A percentile compares a stretch with the other conserved stretches of the same genome.
Conservation (phyloP, 2,329 filamentous ascomycete genomes). For the Rutstroemia sp. region DNA sequence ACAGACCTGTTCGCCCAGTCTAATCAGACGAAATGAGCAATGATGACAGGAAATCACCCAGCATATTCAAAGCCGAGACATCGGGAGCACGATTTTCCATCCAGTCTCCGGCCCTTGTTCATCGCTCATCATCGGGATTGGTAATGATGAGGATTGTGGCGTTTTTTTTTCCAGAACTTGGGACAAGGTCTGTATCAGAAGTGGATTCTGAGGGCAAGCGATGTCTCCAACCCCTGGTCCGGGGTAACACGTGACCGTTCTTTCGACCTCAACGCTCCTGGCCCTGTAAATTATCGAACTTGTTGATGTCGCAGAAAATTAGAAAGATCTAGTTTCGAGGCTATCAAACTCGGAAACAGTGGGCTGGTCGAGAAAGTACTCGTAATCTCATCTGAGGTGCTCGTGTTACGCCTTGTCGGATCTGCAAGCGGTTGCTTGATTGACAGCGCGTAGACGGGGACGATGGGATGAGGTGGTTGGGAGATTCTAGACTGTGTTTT, state of each 20-base stretch:
- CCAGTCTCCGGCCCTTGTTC: not conserved
- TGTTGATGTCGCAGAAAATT: not conserved
- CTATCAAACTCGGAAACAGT: no score
- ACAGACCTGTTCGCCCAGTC: not conserved
- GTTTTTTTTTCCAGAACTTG: not conserved
- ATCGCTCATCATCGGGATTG: not conserved
- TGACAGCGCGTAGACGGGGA: no score
- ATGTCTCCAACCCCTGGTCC: constrained; percentile 1
- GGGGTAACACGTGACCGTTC: constrained; percentile 1
- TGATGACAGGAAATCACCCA: not conserved
- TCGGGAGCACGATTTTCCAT: not conserved
- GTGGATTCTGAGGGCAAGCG: constrained; percentile 2
- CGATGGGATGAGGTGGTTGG: no score
- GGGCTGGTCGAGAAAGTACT: no score
- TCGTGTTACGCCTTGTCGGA: no score
- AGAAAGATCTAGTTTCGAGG: not conserved
- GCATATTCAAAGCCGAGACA: not conserved
- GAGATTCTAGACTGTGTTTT: no score
- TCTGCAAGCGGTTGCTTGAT: no score
- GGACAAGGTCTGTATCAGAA: constrained; percentile 3
- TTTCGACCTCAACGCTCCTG: no score
- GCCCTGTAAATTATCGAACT: not conserved
- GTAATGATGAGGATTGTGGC: not conserved
- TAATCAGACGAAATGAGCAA: not conserved
- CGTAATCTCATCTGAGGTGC: no score